Percentiles rank a stretch among this genome's conserved stretches.
Conservation (phyloP, 805 yeast species). For the Yamadazyma nakazawae region DNA sequence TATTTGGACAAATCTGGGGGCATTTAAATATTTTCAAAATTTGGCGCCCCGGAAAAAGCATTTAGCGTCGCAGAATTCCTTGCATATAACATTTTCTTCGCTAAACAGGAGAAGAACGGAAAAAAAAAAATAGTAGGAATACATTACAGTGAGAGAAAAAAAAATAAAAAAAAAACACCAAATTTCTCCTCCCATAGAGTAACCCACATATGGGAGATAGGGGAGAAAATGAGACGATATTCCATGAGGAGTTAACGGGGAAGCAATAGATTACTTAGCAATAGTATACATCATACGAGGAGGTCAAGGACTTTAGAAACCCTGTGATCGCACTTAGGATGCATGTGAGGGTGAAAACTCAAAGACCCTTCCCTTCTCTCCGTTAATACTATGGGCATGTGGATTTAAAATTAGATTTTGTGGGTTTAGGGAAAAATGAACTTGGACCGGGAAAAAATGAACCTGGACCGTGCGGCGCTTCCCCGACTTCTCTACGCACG, state of each 20-base stretch:
- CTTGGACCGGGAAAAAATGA: background rate
- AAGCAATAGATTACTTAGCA: background rate
- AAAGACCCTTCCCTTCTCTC: conserved; percentile 1
- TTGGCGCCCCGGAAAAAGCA: conserved; percentile 1
- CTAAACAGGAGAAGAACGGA: background rate
- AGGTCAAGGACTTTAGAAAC: too few species aligned
- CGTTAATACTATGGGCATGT: background rate
- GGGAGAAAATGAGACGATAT: background rate
- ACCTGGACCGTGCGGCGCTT: background rate
- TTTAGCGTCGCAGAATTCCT: background rate
- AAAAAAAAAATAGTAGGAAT: too few species aligned
- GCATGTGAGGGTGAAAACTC: background rate
- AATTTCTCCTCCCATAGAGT: conserved; percentile 3
- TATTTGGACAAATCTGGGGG: background rate
- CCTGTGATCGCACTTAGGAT: too few species aligned
- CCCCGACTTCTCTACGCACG: background rate
- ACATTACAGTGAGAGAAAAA: background rate
- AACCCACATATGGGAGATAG: background rate
- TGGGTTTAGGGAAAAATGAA: background rate
- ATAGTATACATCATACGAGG: too few species aligned
- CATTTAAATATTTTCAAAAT: background rate
- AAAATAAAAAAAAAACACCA: background rate
- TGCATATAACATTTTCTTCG: background rate
- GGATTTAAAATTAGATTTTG: background rate
- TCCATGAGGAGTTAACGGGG: background rate